phyloP scores from a whole-genome alignment of 1,284 basidiomycete species.

The Chondrostereum purpureum region DNA sequence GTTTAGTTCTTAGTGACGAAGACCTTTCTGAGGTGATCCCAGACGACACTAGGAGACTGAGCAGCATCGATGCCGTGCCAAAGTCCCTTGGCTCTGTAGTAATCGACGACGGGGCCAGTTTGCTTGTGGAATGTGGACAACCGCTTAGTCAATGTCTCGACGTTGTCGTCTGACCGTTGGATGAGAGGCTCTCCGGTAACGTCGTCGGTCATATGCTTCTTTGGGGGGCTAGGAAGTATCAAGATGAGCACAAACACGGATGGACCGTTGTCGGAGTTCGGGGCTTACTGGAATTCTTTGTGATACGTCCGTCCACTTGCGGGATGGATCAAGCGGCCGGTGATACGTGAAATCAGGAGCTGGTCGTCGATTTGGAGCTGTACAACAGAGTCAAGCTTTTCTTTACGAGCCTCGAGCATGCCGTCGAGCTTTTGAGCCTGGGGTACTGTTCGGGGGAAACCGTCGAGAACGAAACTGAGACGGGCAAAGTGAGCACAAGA shows the following conservation, averaged over 20 bases:
- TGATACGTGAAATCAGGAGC: slow-evolving; percentile 95
- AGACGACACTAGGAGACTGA: slow-evolving; percentile 87
- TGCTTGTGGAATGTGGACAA: slow-evolving; percentile 84
- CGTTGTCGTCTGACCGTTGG: slow-evolving; percentile 89
- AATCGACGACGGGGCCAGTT: slow-evolving; percentile 94
- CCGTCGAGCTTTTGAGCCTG: slow-evolving; percentile 95
- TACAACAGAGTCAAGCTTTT: slow-evolving; percentile 87
- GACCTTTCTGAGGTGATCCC: slow-evolving; percentile 73
- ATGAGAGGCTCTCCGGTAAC: slow-evolving; percentile 92
- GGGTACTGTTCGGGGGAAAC: slow-evolving; percentile 97
- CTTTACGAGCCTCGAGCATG: slow-evolving; percentile 80
- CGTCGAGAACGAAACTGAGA: slow-evolving; percentile 98
- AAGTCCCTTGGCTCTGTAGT: slow-evolving; percentile 88
- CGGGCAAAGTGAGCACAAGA: neutral
- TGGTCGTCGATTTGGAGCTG: slow-evolving; percentile 93
- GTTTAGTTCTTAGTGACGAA: slow-evolving; percentile 31
- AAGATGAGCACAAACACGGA: slow-evolving; percentile 1
- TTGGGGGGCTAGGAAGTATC: slow-evolving; percentile 72
- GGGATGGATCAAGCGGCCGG: slow-evolving; percentile 91
- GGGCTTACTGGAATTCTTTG: slow-evolving; percentile 83
- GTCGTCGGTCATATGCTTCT: slow-evolving; percentile 93
- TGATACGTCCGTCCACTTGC: slow-evolving; percentile 90
- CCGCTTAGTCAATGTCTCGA: slow-evolving; percentile 89
- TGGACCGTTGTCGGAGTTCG: slow-evolving; percentile 3
- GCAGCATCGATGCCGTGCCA: slow-evolving; percentile 91